These are phyloP conservation scores for Gardenia jasminoides DNA, from an alignment of 257 asterid genomes.

Conservation along the genomic window DNA sequence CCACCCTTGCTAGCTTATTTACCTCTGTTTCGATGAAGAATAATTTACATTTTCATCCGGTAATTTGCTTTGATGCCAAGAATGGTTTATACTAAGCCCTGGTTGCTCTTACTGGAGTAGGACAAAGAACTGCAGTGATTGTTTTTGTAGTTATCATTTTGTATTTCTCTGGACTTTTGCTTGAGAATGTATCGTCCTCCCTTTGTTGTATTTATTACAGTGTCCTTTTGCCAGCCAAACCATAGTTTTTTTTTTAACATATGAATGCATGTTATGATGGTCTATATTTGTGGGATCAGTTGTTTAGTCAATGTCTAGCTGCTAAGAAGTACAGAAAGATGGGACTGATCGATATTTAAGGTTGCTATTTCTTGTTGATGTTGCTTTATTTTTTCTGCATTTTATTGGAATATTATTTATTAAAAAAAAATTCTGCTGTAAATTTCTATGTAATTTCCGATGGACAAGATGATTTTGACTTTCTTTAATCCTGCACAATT, in stretches of 20 bases:
- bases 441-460: neutral
- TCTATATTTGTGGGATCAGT: neutral
- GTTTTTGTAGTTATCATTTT: neutral
- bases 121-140: neutral
- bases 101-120: neutral
- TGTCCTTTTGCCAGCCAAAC: neutral
- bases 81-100: neutral
- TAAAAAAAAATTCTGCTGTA: neutral
- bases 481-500: conserved; percentile 17
- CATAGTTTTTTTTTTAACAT: neutral
- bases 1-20: neutral
- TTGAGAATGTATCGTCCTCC: neutral
- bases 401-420: neutral
- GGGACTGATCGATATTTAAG: neutral
- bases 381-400: neutral
- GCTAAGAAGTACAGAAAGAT: neutral
- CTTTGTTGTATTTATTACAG: neutral
- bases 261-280: neutral
- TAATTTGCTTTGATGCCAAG: neutral
- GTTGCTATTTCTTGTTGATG: neutral
- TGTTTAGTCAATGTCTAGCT: neutral
- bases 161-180: neutral
- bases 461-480: conserved; percentile 5
- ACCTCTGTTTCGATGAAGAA: neutral
- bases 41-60: neutral